A percentile compares a stretch with the other conserved stretches of the same genome.
These are phyloP conservation scores for Colletotrichum simmondsii DNA, from an alignment of 2,329 filamentous ascomycete species.

Conservation along the genomic window DNA sequence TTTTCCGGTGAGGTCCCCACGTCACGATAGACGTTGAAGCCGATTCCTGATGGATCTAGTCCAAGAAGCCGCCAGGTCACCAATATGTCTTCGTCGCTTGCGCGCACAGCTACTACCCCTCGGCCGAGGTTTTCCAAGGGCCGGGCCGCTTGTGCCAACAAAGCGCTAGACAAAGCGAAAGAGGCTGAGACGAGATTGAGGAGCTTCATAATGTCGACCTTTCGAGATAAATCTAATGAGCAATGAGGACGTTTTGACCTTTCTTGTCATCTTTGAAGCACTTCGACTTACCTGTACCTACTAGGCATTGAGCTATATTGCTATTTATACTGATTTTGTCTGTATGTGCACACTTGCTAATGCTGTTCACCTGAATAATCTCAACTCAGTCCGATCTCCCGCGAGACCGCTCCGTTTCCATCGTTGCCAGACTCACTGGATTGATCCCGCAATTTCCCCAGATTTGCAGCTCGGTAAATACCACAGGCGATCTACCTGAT, in stretches of 20 bases:
- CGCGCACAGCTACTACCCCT: conserved; percentile 38
- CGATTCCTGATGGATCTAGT: conserved; percentile 37
- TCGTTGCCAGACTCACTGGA: neutral
- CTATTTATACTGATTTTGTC: too few species aligned
- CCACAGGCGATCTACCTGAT: neutral
- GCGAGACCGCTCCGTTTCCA: neutral
- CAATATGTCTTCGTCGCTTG: conserved; percentile 31
- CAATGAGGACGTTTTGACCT: too few species aligned
- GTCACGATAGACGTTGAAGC: conserved; percentile 38
- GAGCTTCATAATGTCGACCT: neutral
- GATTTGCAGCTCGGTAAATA: neutral
- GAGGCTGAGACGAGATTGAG: rapidly evolving
- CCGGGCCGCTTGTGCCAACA: conserved; percentile 6
- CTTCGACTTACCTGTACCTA: too few species aligned
- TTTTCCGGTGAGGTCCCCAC: neutral
- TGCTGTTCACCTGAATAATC: too few species aligned
- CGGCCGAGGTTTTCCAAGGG: conserved; percentile 37
- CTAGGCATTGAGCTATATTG: too few species aligned
- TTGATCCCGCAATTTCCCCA: too few species aligned
- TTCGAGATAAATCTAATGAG: neutral
- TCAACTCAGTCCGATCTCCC: too few species aligned
- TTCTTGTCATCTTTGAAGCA: neutral
- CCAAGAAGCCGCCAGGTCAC: conserved; percentile 38
- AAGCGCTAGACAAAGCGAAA: neutral
- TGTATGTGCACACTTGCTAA: too few species aligned